These are phyloP conservation scores for Candida verbasci DNA, from an alignment of 805 yeast species.

Conservation along the genomic window DNA sequence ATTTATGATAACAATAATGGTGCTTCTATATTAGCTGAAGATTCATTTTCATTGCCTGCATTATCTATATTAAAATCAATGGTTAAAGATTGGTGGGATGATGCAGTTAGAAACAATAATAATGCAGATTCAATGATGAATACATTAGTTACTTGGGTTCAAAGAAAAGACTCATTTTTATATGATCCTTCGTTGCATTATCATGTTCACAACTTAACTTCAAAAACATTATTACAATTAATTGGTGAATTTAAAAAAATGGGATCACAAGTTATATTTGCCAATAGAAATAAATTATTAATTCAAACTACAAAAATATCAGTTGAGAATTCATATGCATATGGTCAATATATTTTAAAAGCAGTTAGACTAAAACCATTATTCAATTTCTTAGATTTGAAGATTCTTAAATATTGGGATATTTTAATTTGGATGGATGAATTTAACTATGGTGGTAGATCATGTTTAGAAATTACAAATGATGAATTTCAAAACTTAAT, in stretches of 20 bases:
- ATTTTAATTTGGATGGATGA: slow-evolving; percentile 93
- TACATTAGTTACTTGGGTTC: slow-evolving; percentile 81
- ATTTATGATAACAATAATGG: slow-evolving; percentile 34
- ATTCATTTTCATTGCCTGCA: slow-evolving; percentile 76
- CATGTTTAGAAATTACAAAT: slow-evolving; percentile 42
- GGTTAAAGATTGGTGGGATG: slow-evolving; percentile 93
- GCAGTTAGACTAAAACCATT: slow-evolving; percentile 76
- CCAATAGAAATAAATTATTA: slow-evolving; percentile 70
- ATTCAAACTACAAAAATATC: slow-evolving; percentile 69
- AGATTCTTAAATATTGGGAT: slow-evolving; percentile 83
- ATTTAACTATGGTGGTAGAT: slow-evolving; percentile 76
- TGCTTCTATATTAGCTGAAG: slow-evolving; percentile 61
- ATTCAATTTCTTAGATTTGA: slow-evolving; percentile 76
- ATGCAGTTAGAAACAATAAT: slow-evolving; percentile 60
- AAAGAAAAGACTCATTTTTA: slow-evolving; percentile 63
- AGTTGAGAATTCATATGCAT: slow-evolving; percentile 87
- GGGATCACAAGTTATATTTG: slow-evolving; percentile 78
- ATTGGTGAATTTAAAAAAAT: slow-evolving; percentile 71
- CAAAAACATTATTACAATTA: slow-evolving; percentile 75
- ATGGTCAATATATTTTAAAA: slow-evolving; percentile 76
- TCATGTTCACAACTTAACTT: slow-evolving; percentile 82
- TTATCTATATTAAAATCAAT: slow-evolving; percentile 63
- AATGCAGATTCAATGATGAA: slow-evolving; percentile 84
- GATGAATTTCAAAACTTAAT: slow-evolving; percentile 41
- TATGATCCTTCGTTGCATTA: slow-evolving; percentile 78